phyloP scores from a whole-genome alignment of 805 yeast species.

The Candida montana region DNA sequence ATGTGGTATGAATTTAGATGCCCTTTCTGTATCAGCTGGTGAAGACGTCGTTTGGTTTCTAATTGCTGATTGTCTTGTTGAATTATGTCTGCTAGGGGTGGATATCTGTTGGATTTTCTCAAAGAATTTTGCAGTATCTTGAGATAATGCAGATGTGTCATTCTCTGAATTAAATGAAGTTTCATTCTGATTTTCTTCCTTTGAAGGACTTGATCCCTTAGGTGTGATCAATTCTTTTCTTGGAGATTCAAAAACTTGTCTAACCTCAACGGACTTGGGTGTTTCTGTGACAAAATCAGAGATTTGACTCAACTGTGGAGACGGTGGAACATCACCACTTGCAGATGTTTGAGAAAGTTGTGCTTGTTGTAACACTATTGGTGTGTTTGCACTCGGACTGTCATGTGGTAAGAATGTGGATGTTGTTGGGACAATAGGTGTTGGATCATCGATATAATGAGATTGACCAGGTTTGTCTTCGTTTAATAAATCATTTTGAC shows the following conservation, averaged over 20 bases:
- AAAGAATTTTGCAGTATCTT: slow-evolving; percentile 14
- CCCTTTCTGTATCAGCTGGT: neutral
- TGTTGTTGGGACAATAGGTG: slow-evolving; percentile 4
- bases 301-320: slow-evolving; percentile 5
- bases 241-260: slow-evolving; percentile 2
- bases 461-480: neutral
- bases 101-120: neutral
- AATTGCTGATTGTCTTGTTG: neutral
- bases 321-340: neutral
- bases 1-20: slow-evolving; percentile 3
- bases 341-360: neutral
- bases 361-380: neutral
- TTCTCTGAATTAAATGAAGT: slow-evolving; percentile 11
- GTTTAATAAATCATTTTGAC: neutral
- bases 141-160: slow-evolving; percentile 18
- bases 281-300: slow-evolving; percentile 4
- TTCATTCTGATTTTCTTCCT: slow-evolving; percentile 1
- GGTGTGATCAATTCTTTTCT: neutral
- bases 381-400: neutral
- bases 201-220: neutral
- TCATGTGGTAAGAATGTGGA: neutral
- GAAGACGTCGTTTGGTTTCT: neutral
- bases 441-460: slow-evolving; percentile 1
- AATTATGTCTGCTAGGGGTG: neutral
- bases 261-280: slow-evolving; percentile 4